These are phyloP conservation scores for Amanita rubescens DNA, from an alignment of 768 basidiomycete species.

Conservation along the genomic window DNA sequence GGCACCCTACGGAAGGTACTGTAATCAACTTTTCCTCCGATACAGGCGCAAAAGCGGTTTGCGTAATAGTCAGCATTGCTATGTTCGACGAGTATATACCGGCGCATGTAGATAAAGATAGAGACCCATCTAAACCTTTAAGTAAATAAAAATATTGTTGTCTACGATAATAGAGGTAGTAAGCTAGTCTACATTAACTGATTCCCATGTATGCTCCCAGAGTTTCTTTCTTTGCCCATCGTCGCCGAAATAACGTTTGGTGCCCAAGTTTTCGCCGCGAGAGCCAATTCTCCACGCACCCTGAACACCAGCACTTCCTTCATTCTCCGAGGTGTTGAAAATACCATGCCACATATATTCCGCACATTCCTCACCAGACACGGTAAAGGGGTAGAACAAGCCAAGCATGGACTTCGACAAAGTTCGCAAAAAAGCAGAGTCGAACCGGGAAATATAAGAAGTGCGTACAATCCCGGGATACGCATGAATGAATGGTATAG, in stretches of 20 bases:
- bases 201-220: constrained; percentile 3
- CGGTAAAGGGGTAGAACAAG: constrained; percentile 19
- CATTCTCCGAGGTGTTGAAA: not conserved
- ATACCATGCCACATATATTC: constrained; percentile 25
- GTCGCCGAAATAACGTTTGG: not conserved
- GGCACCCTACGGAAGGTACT: too few species aligned
- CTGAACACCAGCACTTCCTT: not conserved
- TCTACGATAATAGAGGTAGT: too few species aligned
- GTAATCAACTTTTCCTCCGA: too few species aligned
- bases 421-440: constrained; percentile 18
- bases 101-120: too few species aligned
- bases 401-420: constrained; percentile 12
- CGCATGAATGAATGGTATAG: constrained; percentile 29
- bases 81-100: too few species aligned
- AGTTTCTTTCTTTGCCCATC: not conserved
- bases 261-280: not conserved
- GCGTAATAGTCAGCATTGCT: too few species aligned
- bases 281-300: constrained; percentile 1
- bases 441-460: constrained; percentile 16
- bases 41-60: too few species aligned
- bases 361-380: constrained; percentile 22
- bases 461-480: constrained; percentile 34
- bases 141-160: too few species aligned
- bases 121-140: too few species aligned
- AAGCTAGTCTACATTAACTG: not conserved